Base-by-base conservation (phyloP, 2,329 filamentous ascomycete species). In the Leptographium wingfieldii region DNA sequence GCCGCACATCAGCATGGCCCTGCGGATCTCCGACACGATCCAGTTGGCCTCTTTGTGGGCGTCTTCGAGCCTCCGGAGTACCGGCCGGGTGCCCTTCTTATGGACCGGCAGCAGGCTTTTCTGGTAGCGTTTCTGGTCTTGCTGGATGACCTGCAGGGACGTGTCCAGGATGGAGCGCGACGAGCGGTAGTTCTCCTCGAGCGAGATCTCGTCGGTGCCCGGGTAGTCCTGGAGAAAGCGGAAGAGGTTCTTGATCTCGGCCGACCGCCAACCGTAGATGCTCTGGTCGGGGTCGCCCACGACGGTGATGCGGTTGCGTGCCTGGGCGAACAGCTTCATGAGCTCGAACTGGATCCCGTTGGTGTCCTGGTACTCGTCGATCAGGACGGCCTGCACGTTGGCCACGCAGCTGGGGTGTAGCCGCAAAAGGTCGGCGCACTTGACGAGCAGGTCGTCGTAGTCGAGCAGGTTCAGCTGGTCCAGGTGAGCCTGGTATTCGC, bases 281-380 rank as follows among this genome's bases (percentile, higher is more conserved):
- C 92, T 96, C 72, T 99, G 92, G 70, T 99, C 94, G 0, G 94
- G 92, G 69, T 99, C 92, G 40, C 92, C 94, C 5, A 99, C 94
- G 62, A 96, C 89, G 0, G 92, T 97, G 65, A 97, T 92, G n/a
- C 84, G 81, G 60, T 83, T 81, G 52, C 80, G 79, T 27, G 78
- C 74, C 62, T 90, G 84, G 1, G 92, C 90, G 67, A 99, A 86
- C 0, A 96, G 79, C 63, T 82, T 86, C 91, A 96, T 96, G 51
- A 99, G 76, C 66, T 96, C 90, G 68, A 95, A 97, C 71, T 99
- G 92, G 5, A 96, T 86, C 25, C 90, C 82, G 69, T 97, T 99
- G 9, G 92, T 97, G 73, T 99, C 92, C 72, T 99, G 92, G 64
- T 96, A 99, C 69, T 99, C 92, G 69, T 99, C 92, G 63, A 99